Conservation (phyloP, 805 yeast species). For the Schwanniomyces pseudopolymorphus region DNA sequence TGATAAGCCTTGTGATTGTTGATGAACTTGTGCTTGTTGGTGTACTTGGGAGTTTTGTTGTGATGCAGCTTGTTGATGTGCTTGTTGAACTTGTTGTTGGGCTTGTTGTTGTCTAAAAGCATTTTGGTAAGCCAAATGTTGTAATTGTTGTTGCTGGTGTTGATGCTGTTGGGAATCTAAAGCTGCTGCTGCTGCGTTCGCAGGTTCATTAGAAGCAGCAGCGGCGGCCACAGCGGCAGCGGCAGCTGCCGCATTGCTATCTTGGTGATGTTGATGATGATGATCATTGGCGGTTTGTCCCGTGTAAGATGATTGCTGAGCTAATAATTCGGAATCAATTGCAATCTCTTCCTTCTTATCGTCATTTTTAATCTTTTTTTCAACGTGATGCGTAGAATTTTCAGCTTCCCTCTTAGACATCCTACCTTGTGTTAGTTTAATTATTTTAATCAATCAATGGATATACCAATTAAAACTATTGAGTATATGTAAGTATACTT, state of each 20-base stretch:
- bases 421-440: background rate
- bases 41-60: slow-evolving; percentile 7
- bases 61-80: slow-evolving; percentile 9
- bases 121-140: slow-evolving; percentile 14
- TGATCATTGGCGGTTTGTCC: slow-evolving; percentile 16
- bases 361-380: slow-evolving; percentile 14
- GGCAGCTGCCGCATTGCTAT: slow-evolving; percentile 24
- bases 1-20: slow-evolving; percentile 12
- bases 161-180: slow-evolving; percentile 20
- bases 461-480: too few relatives aligned
- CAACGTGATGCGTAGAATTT: slow-evolving; percentile 6
- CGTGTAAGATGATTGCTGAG: slow-evolving; percentile 37
- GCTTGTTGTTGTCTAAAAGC: slow-evolving; percentile 17
- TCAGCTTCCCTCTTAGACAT: slow-evolving; percentile 25
- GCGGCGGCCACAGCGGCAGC: slow-evolving; percentile 39
- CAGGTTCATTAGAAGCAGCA: slow-evolving; percentile 33
- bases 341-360: slow-evolving; percentile 22
- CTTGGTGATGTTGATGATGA: slow-evolving; percentile 2
- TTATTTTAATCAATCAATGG: too few relatives aligned
- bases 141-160: slow-evolving; percentile 17
- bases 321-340: slow-evolving; percentile 44
- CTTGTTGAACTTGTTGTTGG: slow-evolving; percentile 16
- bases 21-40: slow-evolving; percentile 12
- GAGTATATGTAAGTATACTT: background rate
- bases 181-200: slow-evolving; percentile 18